Conservation (phyloP, 2,329 filamentous ascomycete genomes). For the Neofusicoccum umdonicola region DNA sequence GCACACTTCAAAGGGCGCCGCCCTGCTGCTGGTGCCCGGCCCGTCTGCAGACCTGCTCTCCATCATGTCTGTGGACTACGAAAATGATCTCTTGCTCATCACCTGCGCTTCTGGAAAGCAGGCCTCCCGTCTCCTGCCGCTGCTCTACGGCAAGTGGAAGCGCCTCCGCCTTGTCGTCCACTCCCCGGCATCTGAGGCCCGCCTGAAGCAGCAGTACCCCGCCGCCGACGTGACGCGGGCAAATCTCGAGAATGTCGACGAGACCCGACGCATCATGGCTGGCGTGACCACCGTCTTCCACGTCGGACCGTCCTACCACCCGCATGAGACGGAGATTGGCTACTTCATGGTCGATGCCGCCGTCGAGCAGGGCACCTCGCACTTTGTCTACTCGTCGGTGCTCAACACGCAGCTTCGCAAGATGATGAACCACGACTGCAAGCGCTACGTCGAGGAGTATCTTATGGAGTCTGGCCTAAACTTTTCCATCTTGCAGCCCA, state of each 20-base stretch:
- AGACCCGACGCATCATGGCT: slow-evolving; percentile 26
- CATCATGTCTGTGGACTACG: slow-evolving; percentile 23
- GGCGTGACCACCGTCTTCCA: slow-evolving; percentile 32
- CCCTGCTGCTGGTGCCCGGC: neutral
- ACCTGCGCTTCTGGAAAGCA: slow-evolving; percentile 42
- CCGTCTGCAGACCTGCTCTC: slow-evolving; percentile 3
- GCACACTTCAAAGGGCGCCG: neutral
- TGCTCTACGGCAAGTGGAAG: slow-evolving; percentile 31
- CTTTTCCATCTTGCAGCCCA: slow-evolving; percentile 38
- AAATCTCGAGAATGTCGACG: slow-evolving; percentile 26
- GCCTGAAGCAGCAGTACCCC: slow-evolving; percentile 31
- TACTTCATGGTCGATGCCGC: slow-evolving; percentile 39
- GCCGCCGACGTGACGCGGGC: slow-evolving; percentile 32
- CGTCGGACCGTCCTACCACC: slow-evolving; percentile 36
- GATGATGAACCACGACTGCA: slow-evolving; percentile 39
- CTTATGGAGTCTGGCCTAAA: slow-evolving; percentile 34
- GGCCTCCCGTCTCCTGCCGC: slow-evolving; percentile 33
- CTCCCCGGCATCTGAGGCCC: slow-evolving; percentile 26
- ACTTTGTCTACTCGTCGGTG: slow-evolving; percentile 38
- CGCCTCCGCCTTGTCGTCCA: slow-evolving; percentile 35
- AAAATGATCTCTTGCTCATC: slow-evolving; percentile 36
- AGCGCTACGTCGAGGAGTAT: slow-evolving; percentile 35
- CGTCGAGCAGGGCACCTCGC: slow-evolving; percentile 25
- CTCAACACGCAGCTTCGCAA: slow-evolving; percentile 33
- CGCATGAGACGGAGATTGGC: slow-evolving; percentile 33